These are phyloP conservation scores for Pseudozyma sp. DNA, from an alignment of 1,284 basidiomycete genomes.

Conservation along the genomic window DNA sequence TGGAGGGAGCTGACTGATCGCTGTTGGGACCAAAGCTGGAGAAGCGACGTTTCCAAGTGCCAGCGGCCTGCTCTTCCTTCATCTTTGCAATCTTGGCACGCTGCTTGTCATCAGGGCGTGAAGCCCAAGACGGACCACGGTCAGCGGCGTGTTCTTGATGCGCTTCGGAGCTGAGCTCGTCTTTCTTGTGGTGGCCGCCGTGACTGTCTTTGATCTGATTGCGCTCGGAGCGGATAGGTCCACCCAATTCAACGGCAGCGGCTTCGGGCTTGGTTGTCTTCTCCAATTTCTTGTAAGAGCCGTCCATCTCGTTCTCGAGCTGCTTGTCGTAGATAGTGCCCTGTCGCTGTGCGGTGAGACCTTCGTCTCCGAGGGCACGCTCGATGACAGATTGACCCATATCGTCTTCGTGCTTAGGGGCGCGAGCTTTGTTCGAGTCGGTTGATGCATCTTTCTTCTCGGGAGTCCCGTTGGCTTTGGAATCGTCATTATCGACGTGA, in stretches of 20 bases:
- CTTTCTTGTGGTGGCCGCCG: not conserved
- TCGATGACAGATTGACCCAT: constrained; percentile 50
- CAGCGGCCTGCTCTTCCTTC: constrained; percentile 43
- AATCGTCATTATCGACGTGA: constrained; percentile 1
- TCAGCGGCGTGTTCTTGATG: constrained; percentile 42
- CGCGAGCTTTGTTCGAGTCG: constrained; percentile 6
- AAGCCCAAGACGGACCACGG: constrained; percentile 58
- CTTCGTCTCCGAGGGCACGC: constrained; percentile 42
- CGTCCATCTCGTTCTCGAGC: constrained; percentile 45
- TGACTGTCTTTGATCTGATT: constrained; percentile 17
- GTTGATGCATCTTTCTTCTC: not conserved
- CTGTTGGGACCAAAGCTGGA: constrained; percentile 29
- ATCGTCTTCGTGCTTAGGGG: constrained; percentile 14
- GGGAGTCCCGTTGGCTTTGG: not conserved
- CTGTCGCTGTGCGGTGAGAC: constrained; percentile 38
- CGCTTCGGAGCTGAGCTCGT: constrained; percentile 14
- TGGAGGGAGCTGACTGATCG: constrained; percentile 8
- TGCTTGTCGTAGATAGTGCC: constrained; percentile 41
- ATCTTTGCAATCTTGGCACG: constrained; percentile 56
- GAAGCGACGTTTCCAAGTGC: constrained; percentile 40
- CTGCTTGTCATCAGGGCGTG: constrained; percentile 55
- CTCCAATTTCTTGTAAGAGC: constrained; percentile 27
- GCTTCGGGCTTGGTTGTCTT: constrained; percentile 34
- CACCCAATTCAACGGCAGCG: constrained; percentile 33
- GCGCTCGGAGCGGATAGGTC: constrained; percentile 37